phyloP scores from a whole-genome alignment of 371 early-diverging fungal genomes.

The Syncephalastrum contaminatum region DNA sequence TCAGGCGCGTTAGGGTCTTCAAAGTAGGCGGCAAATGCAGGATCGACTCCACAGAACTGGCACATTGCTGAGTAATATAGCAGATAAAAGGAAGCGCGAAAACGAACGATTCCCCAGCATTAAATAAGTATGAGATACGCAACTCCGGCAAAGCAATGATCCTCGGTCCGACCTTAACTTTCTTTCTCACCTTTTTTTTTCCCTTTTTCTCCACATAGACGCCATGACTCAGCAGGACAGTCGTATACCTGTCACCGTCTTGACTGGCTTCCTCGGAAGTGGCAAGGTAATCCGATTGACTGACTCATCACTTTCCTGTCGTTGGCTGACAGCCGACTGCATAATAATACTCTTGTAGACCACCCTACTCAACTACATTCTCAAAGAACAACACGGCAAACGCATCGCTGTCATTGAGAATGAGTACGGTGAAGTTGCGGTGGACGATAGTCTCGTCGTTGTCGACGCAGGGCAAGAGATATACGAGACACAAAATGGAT shows the following conservation, averaged over 20 bases:
- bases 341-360: constrained; percentile 17
- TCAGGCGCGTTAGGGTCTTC: constrained; percentile 11
- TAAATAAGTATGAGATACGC: neutral
- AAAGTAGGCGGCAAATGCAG: constrained; percentile 27
- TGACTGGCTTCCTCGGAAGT: constrained; percentile 34
- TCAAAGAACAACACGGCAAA: constrained; percentile 30
- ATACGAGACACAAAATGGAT: constrained; percentile 36
- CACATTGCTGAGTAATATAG: constrained; percentile 17
- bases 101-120: neutral
- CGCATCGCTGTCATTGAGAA: constrained; percentile 40
- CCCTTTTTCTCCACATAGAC: too few species aligned
- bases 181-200: too few species aligned
- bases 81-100: neutral
- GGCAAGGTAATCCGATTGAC: constrained; percentile 19
- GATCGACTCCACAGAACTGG: constrained; percentile 35
- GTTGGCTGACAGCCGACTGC: too few species aligned
- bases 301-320: constrained; percentile 2
- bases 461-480: constrained; percentile 34
- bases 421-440: constrained; percentile 38
- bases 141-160: neutral
- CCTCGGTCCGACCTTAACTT: too few species aligned
- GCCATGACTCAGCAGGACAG: neutral
- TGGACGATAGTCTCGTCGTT: constrained; percentile 29
- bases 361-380: constrained; percentile 35
- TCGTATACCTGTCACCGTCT: constrained; percentile 24